Evolutionary conservation across 2,329 filamentous ascomycete genomes (phyloP).

Genomic region (Fusarium dimerum): DNA sequence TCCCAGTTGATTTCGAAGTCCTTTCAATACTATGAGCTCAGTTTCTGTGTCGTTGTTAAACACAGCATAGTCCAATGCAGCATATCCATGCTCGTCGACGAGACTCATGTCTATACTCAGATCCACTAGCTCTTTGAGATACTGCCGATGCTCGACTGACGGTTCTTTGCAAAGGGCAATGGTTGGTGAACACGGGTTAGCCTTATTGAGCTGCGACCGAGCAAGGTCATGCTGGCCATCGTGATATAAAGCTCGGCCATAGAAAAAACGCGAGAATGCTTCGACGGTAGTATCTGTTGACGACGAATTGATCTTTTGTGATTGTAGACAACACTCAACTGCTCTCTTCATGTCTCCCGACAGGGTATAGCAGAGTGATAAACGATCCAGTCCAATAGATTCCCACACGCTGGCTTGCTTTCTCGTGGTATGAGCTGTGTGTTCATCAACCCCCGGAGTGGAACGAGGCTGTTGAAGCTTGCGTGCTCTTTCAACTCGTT

Average conservation of each 20-base stretch:
- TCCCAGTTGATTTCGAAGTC: neutral
- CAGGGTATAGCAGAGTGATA: conserved; percentile 36
- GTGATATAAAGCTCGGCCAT: conserved; percentile 31
- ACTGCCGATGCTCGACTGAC: conserved; percentile 36
- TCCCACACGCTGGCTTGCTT: conserved; percentile 21
- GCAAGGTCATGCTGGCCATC: conserved; percentile 28
- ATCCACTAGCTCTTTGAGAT: conserved; percentile 35
- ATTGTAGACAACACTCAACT: conserved; percentile 14
- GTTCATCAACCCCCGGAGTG: too few species aligned
- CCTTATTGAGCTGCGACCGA: conserved; percentile 30
- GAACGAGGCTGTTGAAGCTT: neutral
- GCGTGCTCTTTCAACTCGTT: conserved; percentile 21
- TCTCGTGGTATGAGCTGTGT: neutral
- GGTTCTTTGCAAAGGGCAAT: conserved; percentile 42
- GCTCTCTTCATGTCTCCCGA: conserved; percentile 25
- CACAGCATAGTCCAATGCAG: conserved; percentile 39
- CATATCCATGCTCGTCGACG: conserved; percentile 37
- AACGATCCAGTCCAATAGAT: conserved; percentile 32
- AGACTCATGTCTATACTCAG: conserved; percentile 34
- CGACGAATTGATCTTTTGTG: conserved; percentile 10
- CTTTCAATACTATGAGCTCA: conserved; percentile 28
- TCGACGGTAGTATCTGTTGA: conserved; percentile 29
- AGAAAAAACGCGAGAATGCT: conserved; percentile 35
- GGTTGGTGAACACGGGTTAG: conserved; percentile 31
- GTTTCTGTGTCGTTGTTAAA: conserved; percentile 31